Evolutionary conservation across 805 yeast genomes (phyloP), one percentile per base, ranked within the genome.

Genomic region (Starmerella floricola): DNA sequence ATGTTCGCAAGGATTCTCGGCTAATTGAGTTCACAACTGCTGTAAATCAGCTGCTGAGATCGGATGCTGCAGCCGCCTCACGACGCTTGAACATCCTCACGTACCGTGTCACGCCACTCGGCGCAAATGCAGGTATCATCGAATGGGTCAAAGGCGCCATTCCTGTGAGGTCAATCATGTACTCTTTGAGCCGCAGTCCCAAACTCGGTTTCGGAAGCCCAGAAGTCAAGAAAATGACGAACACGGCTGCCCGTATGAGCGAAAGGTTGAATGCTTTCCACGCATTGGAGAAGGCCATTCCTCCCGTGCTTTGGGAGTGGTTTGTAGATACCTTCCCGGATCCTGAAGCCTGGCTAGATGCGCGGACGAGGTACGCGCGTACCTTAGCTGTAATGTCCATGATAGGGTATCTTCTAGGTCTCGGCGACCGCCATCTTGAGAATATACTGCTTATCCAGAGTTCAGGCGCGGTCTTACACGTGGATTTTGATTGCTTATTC

Each of bases 381-480:
- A 76, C 95, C 0, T 68, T 81, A 21, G 95, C 96, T 0, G 97
- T 88, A 0, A 91, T 93, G 98, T 86, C 96, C 0, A 85, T 91
- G 67, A 94, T 88, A 4, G 98, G 99, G 0, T 84, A 83, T 57
- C 75, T 91, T 35, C 67, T 91, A 21, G 98, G 98, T 8, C 68
- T 91, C 38, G 99, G 99, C 19, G 99, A 91, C 61, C 69, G 99
- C 31, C 99, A 91, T 58, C 81, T 95, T 52, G 99, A 91, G 56
- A 91, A 91, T 55, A 74, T 91, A 17, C 62, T 91, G 41, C 64
- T 88, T 30, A 72, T 78, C 53, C 78, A 79, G 47, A 72, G 68
- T 32, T 72, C 78, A 3, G 98, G 98, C 1, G 76, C 75, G 8
- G 74, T 85, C 0, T 62, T 91, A 47, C 99, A 91, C 59, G 96